Evolutionary conservation across 768 basidiomycete species (phyloP).

Genomic region (Imleria badia): DNA sequence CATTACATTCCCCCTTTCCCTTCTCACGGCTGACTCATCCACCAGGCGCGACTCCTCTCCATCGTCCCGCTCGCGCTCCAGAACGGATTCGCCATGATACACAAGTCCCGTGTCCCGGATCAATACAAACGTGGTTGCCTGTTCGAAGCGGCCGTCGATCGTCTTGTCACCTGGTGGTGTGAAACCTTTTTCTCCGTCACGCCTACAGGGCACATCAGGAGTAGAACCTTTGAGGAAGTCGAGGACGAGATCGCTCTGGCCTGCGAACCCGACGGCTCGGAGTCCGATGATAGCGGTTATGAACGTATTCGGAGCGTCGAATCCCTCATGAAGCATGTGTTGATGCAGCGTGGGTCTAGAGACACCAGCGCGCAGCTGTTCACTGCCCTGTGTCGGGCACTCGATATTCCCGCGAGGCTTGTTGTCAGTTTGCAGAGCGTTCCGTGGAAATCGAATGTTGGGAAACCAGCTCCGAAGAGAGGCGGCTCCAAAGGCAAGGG

Average conservation of each 20-base stretch:
- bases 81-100: slow-evolving; percentile 76
- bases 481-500: slow-evolving; percentile 39
- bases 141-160: slow-evolving; percentile 78
- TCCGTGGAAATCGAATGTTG: slow-evolving; percentile 77
- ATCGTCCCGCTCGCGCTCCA: slow-evolving; percentile 79
- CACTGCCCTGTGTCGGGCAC: slow-evolving; percentile 81
- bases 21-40: slow-evolving; percentile 5
- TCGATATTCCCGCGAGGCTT: slow-evolving; percentile 83
- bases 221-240: slow-evolving; percentile 75
- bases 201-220: slow-evolving; percentile 67
- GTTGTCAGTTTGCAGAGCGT: slow-evolving; percentile 91
- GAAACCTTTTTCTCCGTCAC: slow-evolving; percentile 64
- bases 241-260: slow-evolving; percentile 37
- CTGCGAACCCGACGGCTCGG: slow-evolving; percentile 36
- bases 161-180: slow-evolving; percentile 85
- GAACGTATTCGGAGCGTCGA: slow-evolving; percentile 76
- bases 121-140: slow-evolving; percentile 77
- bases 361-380: slow-evolving; percentile 91
- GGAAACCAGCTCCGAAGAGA: slow-evolving; percentile 46
- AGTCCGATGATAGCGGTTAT: slow-evolving; percentile 45
- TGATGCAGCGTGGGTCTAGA: slow-evolving; percentile 76
- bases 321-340: slow-evolving; percentile 90
- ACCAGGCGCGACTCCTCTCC: slow-evolving; percentile 85
- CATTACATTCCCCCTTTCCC: background rate
- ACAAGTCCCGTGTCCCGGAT: slow-evolving; percentile 80